Conservation (phyloP, 1,139 yeast genomes). For the Nadsonia commutata region DNA sequence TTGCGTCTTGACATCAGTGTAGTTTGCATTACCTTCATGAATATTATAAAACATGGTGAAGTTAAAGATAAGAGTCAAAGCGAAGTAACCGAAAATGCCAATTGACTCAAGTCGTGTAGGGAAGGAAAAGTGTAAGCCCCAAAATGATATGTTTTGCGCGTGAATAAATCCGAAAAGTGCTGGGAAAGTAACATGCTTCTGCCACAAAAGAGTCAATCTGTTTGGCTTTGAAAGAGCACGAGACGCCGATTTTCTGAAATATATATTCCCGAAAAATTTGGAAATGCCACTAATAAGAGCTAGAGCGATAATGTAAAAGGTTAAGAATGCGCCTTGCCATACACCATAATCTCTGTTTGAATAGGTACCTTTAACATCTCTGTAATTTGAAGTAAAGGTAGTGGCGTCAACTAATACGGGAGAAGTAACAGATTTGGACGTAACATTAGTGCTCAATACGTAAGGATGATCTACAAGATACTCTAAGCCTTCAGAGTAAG, state of each 20-base stretch:
- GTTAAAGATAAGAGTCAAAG: constrained; percentile 27
- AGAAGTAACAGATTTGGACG: not conserved
- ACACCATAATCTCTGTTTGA: constrained; percentile 3
- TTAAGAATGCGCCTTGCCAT: constrained; percentile 4
- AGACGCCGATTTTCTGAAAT: constrained; percentile 18
- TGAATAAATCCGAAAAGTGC: constrained; percentile 33
- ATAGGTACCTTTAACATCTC: not conserved
- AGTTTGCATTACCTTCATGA: constrained; percentile 25
- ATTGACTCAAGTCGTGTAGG: constrained; percentile 50
- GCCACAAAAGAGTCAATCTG: constrained; percentile 22
- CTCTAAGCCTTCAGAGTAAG: not conserved
- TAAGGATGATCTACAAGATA: not conserved
- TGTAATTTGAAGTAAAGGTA: not conserved
- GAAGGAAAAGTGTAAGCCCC: constrained; percentile 25
- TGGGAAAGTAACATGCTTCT: constrained; percentile 34
- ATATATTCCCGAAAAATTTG: constrained; percentile 7
- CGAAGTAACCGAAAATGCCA: constrained; percentile 31
- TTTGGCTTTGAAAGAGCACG: constrained; percentile 21
- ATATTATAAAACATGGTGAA: constrained; percentile 26
- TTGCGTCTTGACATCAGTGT: constrained; percentile 23
- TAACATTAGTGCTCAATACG: not conserved
- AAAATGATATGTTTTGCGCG: constrained; percentile 22
- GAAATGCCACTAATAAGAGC: constrained; percentile 10
- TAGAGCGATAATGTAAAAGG: constrained; percentile 21
- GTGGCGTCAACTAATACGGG: not conserved